Percentiles rank a stretch among this genome's conserved stretches.
These are phyloP conservation scores for Venturiaceae sp. DNA, from an alignment of 2,329 filamentous ascomycete species.

Conservation along the genomic window DNA sequence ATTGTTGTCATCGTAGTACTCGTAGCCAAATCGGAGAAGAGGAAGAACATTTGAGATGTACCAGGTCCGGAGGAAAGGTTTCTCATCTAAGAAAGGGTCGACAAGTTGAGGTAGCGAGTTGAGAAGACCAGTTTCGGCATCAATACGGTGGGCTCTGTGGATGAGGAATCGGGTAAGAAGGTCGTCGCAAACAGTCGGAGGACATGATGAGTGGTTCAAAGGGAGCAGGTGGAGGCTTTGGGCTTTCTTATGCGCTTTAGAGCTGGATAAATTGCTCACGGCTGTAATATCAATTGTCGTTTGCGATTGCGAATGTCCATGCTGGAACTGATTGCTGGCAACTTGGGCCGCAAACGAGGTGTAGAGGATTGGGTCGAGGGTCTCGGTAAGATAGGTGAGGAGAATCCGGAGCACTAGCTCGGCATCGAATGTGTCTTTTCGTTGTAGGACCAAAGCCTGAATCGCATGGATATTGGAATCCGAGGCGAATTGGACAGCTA, in stretches of 20 bases:
- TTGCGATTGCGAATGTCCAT: constrained; percentile 19
- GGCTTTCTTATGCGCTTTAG: constrained; percentile 53
- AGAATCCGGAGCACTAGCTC: constrained; percentile 63
- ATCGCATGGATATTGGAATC: constrained; percentile 56
- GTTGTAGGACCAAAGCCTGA: constrained; percentile 46
- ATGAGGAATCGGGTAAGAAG: constrained; percentile 55
- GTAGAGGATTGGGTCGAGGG: constrained; percentile 53
- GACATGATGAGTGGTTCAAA: constrained; percentile 42
- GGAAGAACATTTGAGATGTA: constrained; percentile 60
- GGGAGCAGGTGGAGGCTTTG: constrained; percentile 53
- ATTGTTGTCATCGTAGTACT: constrained; percentile 52
- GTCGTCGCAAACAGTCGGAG: constrained; percentile 42
- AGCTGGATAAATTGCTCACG: constrained; percentile 50
- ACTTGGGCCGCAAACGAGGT: constrained; percentile 24
- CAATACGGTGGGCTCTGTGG: constrained; percentile 57
- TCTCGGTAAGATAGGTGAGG: constrained; percentile 69
- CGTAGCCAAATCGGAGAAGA: constrained; percentile 56
- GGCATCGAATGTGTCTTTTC: constrained; percentile 49
- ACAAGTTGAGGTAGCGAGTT: constrained; percentile 58
- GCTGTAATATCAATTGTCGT: constrained; percentile 41
- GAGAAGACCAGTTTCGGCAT: constrained; percentile 62
- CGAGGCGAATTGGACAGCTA: constrained; percentile 61
- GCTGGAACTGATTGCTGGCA: constrained; percentile 24
- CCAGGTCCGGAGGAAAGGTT: constrained; percentile 55
- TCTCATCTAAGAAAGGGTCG: constrained; percentile 55